Evolutionary conservation across 1,284 basidiomycete genomes (phyloP).

Genomic region (Naganishia cerealis): DNA sequence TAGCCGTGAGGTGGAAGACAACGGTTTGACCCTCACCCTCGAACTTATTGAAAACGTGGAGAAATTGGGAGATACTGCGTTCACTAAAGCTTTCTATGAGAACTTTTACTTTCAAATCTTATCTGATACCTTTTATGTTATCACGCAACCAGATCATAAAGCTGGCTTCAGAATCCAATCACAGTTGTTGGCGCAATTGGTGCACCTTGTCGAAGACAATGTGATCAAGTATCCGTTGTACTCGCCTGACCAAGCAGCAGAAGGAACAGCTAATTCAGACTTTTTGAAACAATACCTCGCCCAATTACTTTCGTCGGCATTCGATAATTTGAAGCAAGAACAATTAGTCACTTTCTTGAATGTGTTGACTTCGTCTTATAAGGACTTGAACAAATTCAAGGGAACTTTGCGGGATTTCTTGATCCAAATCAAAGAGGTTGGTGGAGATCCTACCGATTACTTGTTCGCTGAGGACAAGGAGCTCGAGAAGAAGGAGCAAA

Average conservation of each 20-base stretch:
- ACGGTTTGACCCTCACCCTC: conserved; percentile 82
- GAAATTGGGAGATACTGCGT: conserved; percentile 69
- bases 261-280: too few species aligned
- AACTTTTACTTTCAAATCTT: conserved; percentile 90
- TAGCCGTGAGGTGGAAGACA: conserved; percentile 97
- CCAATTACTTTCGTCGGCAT: not conserved
- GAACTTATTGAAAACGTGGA: conserved; percentile 97
- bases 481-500: conserved; percentile 68
- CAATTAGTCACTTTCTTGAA: conserved; percentile 79
- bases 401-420: conserved; percentile 74
- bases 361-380: conserved; percentile 78
- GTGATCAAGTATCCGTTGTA: conserved; percentile 59
- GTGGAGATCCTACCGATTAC: conserved; percentile 72
- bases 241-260: too few species aligned
- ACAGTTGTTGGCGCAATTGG: too few species aligned
- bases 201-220: not conserved
- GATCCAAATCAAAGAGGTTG: conserved; percentile 89
- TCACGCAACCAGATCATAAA: conserved; percentile 98
- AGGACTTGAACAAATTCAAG: conserved; percentile 91
- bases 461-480: conserved; percentile 95
- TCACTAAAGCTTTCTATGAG: conserved; percentile 80
- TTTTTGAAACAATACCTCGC: too few species aligned
- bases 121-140: conserved; percentile 95
- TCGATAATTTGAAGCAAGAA: conserved; percentile 42
- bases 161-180: conserved; percentile 65